A percentile compares a stretch with the other conserved stretches of the same genome.
These are phyloP conservation scores for Fusarium proliferatum DNA, from an alignment of 2,329 filamentous ascomycete species.

Conservation along the genomic window DNA sequence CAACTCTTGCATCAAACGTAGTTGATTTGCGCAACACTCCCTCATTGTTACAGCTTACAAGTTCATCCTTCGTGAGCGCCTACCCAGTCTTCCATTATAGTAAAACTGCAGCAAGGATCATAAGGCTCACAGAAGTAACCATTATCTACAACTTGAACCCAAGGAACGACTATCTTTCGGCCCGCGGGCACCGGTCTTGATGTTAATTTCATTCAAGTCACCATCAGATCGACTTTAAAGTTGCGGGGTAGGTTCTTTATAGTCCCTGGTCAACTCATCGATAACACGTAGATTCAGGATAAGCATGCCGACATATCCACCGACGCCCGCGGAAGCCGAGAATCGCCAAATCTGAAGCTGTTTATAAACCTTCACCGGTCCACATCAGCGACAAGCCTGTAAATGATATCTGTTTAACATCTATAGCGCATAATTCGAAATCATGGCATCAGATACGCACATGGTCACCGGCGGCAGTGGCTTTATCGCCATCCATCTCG, in stretches of 20 bases:
- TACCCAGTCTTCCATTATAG: neutral
- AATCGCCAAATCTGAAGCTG: neutral
- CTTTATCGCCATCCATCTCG: neutral
- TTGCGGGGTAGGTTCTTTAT: neutral
- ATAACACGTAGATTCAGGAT: neutral
- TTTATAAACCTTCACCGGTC: neutral
- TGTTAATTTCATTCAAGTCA: rapidly evolving
- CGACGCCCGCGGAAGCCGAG: neutral
- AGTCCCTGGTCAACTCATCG: neutral
- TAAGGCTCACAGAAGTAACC: rapidly evolving
- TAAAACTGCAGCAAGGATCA: neutral
- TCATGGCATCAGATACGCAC: neutral
- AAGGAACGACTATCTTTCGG: neutral
- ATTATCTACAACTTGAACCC: neutral
- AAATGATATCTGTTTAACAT: neutral
- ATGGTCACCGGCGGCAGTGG: neutral
- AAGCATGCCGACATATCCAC: neutral
- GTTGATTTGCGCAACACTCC: neutral
- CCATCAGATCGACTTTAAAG: no score
- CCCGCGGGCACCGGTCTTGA: neutral
- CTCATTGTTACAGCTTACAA: neutral
- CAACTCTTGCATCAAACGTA: neutral
- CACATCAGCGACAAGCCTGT: neutral
- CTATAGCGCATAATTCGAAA: neutral
- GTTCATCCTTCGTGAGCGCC: neutral